Evolutionary conservation across 148 eudicot genomes (phyloP).

Genomic region (Mesembryanthemum crystallinum): DNA sequence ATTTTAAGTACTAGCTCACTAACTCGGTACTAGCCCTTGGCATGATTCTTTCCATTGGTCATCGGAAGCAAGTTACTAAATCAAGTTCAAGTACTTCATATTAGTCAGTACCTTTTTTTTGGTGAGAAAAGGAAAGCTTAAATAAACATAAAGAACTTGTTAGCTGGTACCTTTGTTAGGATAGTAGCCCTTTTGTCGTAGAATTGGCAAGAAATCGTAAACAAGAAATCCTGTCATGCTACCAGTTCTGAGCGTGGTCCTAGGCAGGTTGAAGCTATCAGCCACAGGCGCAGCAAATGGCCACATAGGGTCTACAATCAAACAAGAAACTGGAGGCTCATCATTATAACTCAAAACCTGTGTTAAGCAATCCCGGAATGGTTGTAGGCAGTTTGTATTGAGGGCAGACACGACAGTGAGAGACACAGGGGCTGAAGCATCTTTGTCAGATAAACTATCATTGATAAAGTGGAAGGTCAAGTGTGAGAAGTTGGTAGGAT

Average conservation of each 20-base stretch:
- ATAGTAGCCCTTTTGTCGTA: conserved; percentile 30
- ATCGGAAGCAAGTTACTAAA: no score
- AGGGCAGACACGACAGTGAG: conserved; percentile 12
- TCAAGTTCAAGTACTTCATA: no score
- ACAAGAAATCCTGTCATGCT: conserved; percentile 23
- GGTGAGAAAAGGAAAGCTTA: no score
- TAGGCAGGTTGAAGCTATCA: conserved; percentile 25
- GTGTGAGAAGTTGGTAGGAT: conserved; percentile 24
- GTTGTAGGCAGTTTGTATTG: conserved; percentile 27
- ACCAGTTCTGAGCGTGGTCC: conserved; percentile 33
- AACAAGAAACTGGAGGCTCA: conserved; percentile 19
- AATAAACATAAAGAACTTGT: no score
- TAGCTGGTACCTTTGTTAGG: conserved; percentile 29
- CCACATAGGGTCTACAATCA: conserved; percentile 39
- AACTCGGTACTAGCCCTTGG: no score
- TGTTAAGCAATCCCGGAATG: conserved; percentile 31
- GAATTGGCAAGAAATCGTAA: conserved; percentile 18
- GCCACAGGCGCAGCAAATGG: conserved; percentile 24
- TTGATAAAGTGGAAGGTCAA: conserved; percentile 16
- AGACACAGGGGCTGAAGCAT: neutral
- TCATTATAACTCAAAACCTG: conserved; percentile 8
- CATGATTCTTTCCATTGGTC: no score
- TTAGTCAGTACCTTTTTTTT: no score
- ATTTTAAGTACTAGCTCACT: no score
- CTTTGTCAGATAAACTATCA: conserved; percentile 17